Percentiles rank a stretch among this genome's conserved stretches.
Evolutionary conservation across 2,329 filamentous ascomycete species (phyloP).

Genomic region (Clarireedia monteithiana): DNA sequence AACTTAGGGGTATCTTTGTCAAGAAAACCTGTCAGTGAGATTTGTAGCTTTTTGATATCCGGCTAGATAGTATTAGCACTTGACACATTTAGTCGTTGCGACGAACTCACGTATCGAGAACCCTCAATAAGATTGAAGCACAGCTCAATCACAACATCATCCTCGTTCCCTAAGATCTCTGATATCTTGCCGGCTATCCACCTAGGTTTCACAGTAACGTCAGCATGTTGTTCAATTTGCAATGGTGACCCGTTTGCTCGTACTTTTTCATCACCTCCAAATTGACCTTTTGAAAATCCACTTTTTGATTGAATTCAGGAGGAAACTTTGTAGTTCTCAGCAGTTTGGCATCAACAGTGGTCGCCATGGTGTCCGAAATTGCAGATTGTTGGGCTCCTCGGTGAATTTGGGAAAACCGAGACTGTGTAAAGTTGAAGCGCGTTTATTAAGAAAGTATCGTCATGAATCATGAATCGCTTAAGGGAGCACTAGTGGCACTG

Average conservation of each 20-base stretch:
- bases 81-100: slow-evolving; percentile 5
- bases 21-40: slow-evolving; percentile 89
- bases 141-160: slow-evolving; percentile 92
- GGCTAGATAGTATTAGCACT: slow-evolving; percentile 50
- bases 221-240: slow-evolving; percentile 10
- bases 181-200: slow-evolving; percentile 90
- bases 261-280: slow-evolving; percentile 97
- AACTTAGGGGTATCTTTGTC: slow-evolving; percentile 85
- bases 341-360: slow-evolving; percentile 81
- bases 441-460: background rate
- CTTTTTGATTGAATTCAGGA: slow-evolving; percentile 86
- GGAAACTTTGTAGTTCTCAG: slow-evolving; percentile 90
- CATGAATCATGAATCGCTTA: background rate
- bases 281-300: slow-evolving; percentile 96
- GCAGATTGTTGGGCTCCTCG: background rate
- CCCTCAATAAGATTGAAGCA: slow-evolving; percentile 65
- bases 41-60: slow-evolving; percentile 91
- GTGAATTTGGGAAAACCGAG: background rate
- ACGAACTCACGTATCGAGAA: slow-evolving; percentile 57
- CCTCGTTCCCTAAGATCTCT: slow-evolving; percentile 82
- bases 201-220: slow-evolving; percentile 39
- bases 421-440: background rate
- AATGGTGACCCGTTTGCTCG: slow-evolving; percentile 30
- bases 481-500: background rate
- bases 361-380: slow-evolving; percentile 51